These are phyloP conservation scores for Calcarisporium arbuscula DNA, from an alignment of 2,329 filamentous ascomycete genomes.

Conservation along the genomic window DNA sequence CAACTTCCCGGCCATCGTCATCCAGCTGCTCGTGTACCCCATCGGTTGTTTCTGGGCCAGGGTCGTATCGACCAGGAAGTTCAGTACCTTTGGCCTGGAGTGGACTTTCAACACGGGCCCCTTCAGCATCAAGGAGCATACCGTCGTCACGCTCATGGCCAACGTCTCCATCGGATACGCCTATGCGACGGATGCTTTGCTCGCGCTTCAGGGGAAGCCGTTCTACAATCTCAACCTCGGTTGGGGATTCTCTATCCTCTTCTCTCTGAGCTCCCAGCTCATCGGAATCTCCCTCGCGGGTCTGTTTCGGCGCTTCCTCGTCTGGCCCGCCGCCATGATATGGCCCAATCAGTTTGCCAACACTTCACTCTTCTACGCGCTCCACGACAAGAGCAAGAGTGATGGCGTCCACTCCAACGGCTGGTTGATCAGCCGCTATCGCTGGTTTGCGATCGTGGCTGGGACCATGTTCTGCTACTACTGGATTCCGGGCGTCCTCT, in stretches of 20 bases:
- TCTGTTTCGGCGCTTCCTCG: conserved; percentile 47
- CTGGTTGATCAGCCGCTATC: conserved; percentile 38
- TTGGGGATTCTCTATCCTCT: conserved; percentile 50
- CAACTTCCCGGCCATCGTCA: conserved; percentile 31
- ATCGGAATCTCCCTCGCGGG: conserved; percentile 57
- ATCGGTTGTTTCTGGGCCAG: conserved; percentile 37
- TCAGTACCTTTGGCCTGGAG: conserved; percentile 33
- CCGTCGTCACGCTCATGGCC: conserved; percentile 47
- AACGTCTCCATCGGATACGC: conserved; percentile 43
- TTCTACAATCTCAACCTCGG: conserved; percentile 42
- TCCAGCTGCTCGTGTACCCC: conserved; percentile 35
- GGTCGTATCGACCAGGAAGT: conserved; percentile 32
- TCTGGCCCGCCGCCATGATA: conserved; percentile 55
- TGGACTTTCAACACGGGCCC: conserved; percentile 42
- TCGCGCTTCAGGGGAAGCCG: conserved; percentile 34
- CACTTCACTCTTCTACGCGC: conserved; percentile 39
- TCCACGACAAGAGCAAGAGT: conserved; percentile 34
- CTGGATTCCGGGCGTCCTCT: conserved; percentile 46
- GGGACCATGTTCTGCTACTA: conserved; percentile 42
- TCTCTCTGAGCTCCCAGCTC: conserved; percentile 52
- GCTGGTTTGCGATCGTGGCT: conserved; percentile 38
- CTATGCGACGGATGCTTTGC: conserved; percentile 34
- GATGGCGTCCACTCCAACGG: conserved; percentile 34
- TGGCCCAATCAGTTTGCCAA: conserved; percentile 48
- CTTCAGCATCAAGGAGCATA: conserved; percentile 49